Base-by-base conservation (phyloP, 495 filamentous ascomycete genomes). In the Penicillium turbatum region DNA sequence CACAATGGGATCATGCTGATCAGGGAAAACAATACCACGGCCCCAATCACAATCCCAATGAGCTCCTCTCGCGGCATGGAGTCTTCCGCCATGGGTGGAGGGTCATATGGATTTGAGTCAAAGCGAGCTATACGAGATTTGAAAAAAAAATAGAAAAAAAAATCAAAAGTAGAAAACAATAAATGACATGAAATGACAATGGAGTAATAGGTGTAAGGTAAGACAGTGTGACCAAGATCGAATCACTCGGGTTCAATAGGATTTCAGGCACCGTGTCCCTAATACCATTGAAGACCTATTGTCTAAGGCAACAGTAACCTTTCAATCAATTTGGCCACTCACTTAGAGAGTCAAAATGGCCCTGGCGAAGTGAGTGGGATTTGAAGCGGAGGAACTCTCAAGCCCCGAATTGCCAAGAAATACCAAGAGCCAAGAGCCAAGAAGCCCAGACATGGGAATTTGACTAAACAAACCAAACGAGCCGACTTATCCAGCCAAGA, bases 1-100 rank as follows among this genome's bases (percentile, higher is more conserved):
- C 48, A 72, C 67, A 73, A 62, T 19, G 70, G 70, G 46, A 70
- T 38, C 17, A 67, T 19, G 51, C 68, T 73, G 53, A 72, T 68
- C 30, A 61, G 31, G 36, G 55, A 58, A 43, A 73, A 66, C 29
- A 69, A 46, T 13, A 59, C 51, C 5, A 72, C 55, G 6, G 67
- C 68, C 26, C 70, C 70, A 59, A 72, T 61, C 45, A 70, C 60
- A 51, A 73, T 62, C 36, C 68, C 67, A 43, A 73, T 56, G 15
- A 73, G 47, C 53, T 68, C 63, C 26, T 53, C 61, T 35, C 53
- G 53, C 9, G 66, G 61, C 29, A 66, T 37, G 26, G 51, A 38
- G 41, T 65, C 51, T 32, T 55, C 61, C 17, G 52, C 56, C 67
- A 72, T 72, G 10, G 48, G 54, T 56, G 55, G 53, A 30, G 52